These are phyloP conservation scores for Chalaropsis ovoidea DNA, from an alignment of 2,329 filamentous ascomycete species.

Conservation along the genomic window DNA sequence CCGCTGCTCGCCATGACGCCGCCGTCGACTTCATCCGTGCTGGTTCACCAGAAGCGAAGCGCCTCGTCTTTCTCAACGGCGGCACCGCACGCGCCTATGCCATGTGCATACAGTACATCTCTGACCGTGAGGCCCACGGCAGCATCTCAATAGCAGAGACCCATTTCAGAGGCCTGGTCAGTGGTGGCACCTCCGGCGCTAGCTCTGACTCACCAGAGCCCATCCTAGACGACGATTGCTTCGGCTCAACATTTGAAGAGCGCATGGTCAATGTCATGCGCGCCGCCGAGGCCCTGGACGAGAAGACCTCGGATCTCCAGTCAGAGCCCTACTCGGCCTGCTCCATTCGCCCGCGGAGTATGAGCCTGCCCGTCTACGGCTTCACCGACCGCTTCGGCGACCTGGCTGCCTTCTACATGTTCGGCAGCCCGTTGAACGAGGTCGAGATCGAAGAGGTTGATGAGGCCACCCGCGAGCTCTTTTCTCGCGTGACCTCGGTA, in stretches of 20 bases:
- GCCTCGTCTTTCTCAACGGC: constrained; percentile 51
- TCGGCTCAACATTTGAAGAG: constrained; percentile 33
- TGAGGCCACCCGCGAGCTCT: constrained; percentile 19
- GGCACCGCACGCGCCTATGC: constrained; percentile 46
- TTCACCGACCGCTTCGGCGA: constrained; percentile 38
- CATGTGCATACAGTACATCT: constrained; percentile 46
- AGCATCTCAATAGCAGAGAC: constrained; percentile 41
- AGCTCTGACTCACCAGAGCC: constrained; percentile 17
- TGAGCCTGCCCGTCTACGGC: constrained; percentile 42
- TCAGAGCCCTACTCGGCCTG: constrained; percentile 39
- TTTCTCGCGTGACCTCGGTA: constrained; percentile 18
- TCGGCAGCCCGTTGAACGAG: constrained; percentile 32
- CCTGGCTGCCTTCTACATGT: constrained; percentile 41
- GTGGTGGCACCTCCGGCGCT: constrained; percentile 38
- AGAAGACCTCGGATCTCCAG: constrained; percentile 46
- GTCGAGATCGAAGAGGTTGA: constrained; percentile 10
- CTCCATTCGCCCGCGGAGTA: constrained; percentile 35
- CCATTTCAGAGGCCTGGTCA: constrained; percentile 43
- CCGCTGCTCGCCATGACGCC: constrained; percentile 38
- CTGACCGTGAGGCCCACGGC: constrained; percentile 42
- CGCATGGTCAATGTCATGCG: constrained; percentile 47
- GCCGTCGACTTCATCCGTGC: constrained; percentile 44
- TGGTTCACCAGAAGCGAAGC: constrained; percentile 39
- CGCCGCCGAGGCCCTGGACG: constrained; percentile 49
- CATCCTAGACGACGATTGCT: constrained; percentile 23